Percentiles rank a stretch among this genome's conserved stretches.
phyloP scores from a whole-genome alignment of 1,139 yeast genomes.

The Pichia sorboxylosa region DNA sequence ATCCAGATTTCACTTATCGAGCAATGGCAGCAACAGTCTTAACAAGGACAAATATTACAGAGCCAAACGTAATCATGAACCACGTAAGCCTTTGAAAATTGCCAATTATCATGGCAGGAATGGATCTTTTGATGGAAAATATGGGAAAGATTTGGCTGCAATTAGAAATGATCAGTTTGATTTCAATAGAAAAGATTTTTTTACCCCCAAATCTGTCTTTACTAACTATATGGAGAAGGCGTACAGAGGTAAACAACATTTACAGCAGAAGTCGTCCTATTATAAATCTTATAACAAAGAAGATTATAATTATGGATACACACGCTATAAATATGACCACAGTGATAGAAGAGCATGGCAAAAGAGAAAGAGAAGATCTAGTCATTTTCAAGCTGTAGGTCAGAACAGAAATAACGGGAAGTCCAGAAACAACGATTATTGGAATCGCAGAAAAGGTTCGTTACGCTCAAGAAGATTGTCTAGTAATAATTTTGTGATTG shows the following conservation, averaged over 20 bases:
- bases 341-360: conserved; percentile 21
- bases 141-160: not conserved
- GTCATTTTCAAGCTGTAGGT: conserved; percentile 5
- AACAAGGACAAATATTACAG: conserved; percentile 6
- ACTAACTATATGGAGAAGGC: conserved; percentile 64
- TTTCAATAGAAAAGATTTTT: conserved; percentile 58
- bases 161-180: conserved; percentile 9
- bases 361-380: conserved; percentile 19
- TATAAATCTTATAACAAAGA: conserved; percentile 7
- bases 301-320: not conserved
- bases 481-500: not conserved
- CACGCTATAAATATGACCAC: conserved; percentile 5
- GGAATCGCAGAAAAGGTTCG: too few relatives aligned
- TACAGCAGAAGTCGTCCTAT: conserved; percentile 20
- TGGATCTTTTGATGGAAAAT: conserved; percentile 11
- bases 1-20: not conserved
- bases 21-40: not conserved
- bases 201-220: conserved; percentile 67
- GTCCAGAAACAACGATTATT: not conserved
- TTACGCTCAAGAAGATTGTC: too few relatives aligned
- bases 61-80: conserved; percentile 10
- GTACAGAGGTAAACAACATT: conserved; percentile 29
- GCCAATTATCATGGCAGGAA: conserved; percentile 23
- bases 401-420: conserved; percentile 2
- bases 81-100: conserved; percentile 32